Conservation (phyloP, 1,284 basidiomycete genomes). For the Puccinia hordei region DNA sequence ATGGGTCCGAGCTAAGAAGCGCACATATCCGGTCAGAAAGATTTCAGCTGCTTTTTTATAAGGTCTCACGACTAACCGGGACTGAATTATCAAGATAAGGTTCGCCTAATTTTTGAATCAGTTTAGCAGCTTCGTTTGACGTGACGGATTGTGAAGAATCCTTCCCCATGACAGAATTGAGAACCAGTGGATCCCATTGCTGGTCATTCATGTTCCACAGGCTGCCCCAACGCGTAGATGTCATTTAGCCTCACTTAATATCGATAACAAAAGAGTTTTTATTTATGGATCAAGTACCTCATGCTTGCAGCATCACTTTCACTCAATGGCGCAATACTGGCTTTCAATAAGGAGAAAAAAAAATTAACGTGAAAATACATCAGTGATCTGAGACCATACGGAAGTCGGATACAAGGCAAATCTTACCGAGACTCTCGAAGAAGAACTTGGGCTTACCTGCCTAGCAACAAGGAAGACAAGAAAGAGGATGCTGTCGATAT, state of each 20-base stretch:
- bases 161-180: conserved; percentile 74
- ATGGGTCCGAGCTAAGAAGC: conserved; percentile 73
- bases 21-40: conserved; percentile 60
- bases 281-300: conserved; percentile 55
- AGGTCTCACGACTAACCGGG: conserved; percentile 27
- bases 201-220: conserved; percentile 67
- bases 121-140: conserved; percentile 66
- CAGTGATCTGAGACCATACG: neutral
- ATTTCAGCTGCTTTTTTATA: neutral
- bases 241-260: neutral
- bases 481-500: conserved; percentile 71
- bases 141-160: conserved; percentile 54
- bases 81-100: conserved; percentile 44
- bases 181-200: conserved; percentile 72
- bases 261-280: neutral
- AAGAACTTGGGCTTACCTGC: conserved; percentile 63
- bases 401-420: neutral
- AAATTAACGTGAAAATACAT: neutral
- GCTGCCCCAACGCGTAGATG: conserved; percentile 55
- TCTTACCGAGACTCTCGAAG: neutral
- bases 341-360: conserved; percentile 2
- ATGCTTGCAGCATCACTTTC: conserved; percentile 76
- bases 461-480: conserved; percentile 70
- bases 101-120: conserved; percentile 34
- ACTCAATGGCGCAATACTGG: conserved; percentile 65